Percentiles rank a stretch among this genome's conserved stretches.
Evolutionary conservation across 108 stramenopile species (phyloP).

Genomic region (Craspedostauros australis): DNA sequence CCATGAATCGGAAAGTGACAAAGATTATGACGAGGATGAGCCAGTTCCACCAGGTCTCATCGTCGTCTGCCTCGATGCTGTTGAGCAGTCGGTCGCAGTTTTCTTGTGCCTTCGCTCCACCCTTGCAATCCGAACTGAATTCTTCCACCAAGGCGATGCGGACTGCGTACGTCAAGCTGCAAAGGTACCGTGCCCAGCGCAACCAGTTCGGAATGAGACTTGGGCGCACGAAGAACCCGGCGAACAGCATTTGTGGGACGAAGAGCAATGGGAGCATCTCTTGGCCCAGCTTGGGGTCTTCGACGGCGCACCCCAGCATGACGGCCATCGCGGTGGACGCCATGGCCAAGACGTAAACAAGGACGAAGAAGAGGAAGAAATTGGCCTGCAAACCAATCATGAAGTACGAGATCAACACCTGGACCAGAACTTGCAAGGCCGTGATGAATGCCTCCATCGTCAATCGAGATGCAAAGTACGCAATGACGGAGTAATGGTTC

Average conservation of each 20-base stretch:
- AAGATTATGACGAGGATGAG: constrained; percentile 41
- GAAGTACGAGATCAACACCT: constrained; percentile 44
- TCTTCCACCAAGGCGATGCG: constrained; percentile 57
- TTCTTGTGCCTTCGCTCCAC: constrained; percentile 8
- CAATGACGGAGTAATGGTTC: constrained; percentile 60
- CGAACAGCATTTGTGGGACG: constrained; percentile 86
- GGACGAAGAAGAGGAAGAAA: constrained; percentile 40
- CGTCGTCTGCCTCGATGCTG: constrained; percentile 13
- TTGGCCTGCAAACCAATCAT: constrained; percentile 48
- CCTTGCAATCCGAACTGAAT: constrained; percentile 26
- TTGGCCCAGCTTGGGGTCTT: constrained; percentile 54
- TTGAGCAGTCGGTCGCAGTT: constrained; percentile 5
- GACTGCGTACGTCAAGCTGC: constrained; percentile 58
- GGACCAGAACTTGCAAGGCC: constrained; percentile 25
- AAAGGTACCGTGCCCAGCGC: constrained; percentile 69
- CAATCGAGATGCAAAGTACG: constrained; percentile 60
- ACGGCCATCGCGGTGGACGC: constrained; percentile 59
- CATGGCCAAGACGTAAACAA: constrained; percentile 52
- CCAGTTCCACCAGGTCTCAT: constrained; percentile 43
- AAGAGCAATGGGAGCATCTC: constrained; percentile 70
- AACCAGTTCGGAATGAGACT: constrained; percentile 65
- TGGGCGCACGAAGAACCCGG: constrained; percentile 67
- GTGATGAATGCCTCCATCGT: constrained; percentile 42
- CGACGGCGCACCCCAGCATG: constrained; percentile 57
- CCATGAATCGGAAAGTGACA: constrained; percentile 45